These are phyloP conservation scores for Neonectria magnoliae DNA, from an alignment of 2,329 filamentous ascomycete genomes.

Conservation along the genomic window DNA sequence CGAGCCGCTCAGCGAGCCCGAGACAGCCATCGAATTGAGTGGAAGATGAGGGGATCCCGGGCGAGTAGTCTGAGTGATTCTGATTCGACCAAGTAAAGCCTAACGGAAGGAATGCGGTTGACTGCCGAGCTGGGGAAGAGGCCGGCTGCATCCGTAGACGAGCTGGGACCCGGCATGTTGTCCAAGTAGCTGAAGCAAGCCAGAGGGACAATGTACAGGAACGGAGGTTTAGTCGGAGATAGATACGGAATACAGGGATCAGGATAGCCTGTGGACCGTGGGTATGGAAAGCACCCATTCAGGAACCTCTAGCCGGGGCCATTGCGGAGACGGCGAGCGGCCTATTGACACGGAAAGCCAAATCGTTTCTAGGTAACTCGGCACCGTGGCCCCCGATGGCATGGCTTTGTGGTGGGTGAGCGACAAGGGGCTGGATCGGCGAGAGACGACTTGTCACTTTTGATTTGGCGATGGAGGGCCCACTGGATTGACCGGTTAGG, in stretches of 20 bases:
- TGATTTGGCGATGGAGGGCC: conserved; percentile 32
- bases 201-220: not conserved
- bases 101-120: conserved; percentile 11
- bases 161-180: conserved; percentile 18
- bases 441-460: conserved; percentile 34
- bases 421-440: conserved; percentile 35
- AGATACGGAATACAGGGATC: conserved; percentile 16
- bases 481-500: conserved; percentile 26
- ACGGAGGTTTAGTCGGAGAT: conserved; percentile 3
- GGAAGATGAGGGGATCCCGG: conserved; percentile 4
- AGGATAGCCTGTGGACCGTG: conserved; percentile 15
- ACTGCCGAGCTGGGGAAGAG: conserved; percentile 20
- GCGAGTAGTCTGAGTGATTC: conserved; percentile 13
- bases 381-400: conserved; percentile 15
- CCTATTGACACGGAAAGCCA: conserved; percentile 4
- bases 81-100: conserved; percentile 7
- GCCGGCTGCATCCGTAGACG: conserved; percentile 18
- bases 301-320: conserved; percentile 6
- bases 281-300: conserved; percentile 6
- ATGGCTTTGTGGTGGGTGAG: conserved; percentile 14
- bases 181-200: conserved; percentile 14
- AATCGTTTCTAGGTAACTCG: conserved; percentile 14
- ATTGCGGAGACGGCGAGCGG: conserved; percentile 16
- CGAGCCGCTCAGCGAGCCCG: conserved; percentile 29
- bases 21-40: conserved; percentile 10